phyloP scores from a whole-genome alignment of 768 basidiomycete genomes.

The Suillus ampliporus region DNA sequence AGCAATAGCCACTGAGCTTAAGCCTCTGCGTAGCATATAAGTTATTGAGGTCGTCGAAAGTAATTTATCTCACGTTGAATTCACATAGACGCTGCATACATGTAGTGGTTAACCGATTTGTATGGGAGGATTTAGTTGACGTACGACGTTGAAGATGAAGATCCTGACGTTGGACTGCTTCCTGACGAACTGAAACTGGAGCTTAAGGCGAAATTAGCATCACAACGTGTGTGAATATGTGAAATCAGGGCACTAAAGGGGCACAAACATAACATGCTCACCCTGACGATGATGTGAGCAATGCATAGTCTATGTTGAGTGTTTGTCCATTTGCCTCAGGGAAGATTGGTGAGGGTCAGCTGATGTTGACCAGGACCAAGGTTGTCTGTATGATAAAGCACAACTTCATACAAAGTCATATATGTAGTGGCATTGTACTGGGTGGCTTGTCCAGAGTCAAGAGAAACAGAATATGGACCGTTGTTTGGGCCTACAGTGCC shows the following conservation, averaged over 20 bases:
- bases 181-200: neutral
- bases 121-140: no score
- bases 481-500: conserved; percentile 46
- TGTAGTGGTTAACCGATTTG: neutral
- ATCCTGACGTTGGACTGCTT: conserved; percentile 11
- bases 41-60: neutral
- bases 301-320: conserved; percentile 42
- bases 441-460: conserved; percentile 34
- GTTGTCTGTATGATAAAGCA: conserved; percentile 41
- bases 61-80: conserved; percentile 20
- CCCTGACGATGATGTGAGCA: conserved; percentile 25
- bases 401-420: conserved; percentile 31
- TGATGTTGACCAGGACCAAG: conserved; percentile 46
- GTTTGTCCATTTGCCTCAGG: conserved; percentile 23
- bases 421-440: conserved; percentile 16
- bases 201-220: neutral
- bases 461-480: conserved; percentile 40
- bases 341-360: conserved; percentile 40
- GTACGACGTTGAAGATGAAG: neutral
- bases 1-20: conserved; percentile 29
- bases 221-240: neutral
- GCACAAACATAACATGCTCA: conserved; percentile 8
- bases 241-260: no score
- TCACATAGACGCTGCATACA: neutral
- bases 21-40: conserved; percentile 16